Conservation (phyloP, 2,329 filamentous ascomycete species). For the Orbilia ellipsospora region DNA sequence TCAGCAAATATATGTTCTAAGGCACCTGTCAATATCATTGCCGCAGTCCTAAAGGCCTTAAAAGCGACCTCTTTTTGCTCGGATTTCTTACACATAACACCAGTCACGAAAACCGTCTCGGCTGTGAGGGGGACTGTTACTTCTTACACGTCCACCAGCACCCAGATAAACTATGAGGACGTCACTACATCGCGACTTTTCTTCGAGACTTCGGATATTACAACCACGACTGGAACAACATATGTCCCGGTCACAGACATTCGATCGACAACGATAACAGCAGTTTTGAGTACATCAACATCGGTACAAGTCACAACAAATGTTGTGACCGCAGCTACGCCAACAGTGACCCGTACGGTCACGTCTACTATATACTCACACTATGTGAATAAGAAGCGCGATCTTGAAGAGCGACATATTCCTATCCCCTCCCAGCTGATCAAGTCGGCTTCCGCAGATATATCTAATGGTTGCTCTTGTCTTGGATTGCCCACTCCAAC, state of each 20-base stretch:
- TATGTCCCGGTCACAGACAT: slow-evolving; percentile 24
- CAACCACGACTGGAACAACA: slow-evolving; percentile 22
- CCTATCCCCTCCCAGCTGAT: slow-evolving; percentile 11
- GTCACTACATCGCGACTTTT: slow-evolving; percentile 10
- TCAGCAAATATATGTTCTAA: slow-evolving; percentile 16
- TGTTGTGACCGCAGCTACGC: slow-evolving; percentile 11
- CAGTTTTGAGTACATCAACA: slow-evolving; percentile 19
- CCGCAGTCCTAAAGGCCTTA: slow-evolving; percentile 5
- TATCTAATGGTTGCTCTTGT: slow-evolving; percentile 31
- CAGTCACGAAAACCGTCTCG: slow-evolving; percentile 15
- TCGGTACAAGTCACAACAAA: slow-evolving; percentile 6
- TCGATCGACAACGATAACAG: slow-evolving; percentile 17
- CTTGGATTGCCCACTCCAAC: slow-evolving; percentile 34
- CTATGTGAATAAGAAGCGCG: slow-evolving; percentile 6
- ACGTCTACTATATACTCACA: slow-evolving; percentile 13
- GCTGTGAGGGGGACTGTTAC: slow-evolving; percentile 10
- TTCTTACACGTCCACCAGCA: slow-evolving; percentile 25
- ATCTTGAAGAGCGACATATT: slow-evolving; percentile 12
- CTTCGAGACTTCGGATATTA: slow-evolving; percentile 19
- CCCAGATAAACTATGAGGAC: slow-evolving; percentile 8
- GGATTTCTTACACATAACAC: slow-evolving; percentile 21
- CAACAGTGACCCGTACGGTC: slow-evolving; percentile 15
- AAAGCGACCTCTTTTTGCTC: slow-evolving; percentile 21
- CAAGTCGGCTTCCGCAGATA: slow-evolving; percentile 21
- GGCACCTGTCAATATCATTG: slow-evolving; percentile 8